Base-by-base conservation (phyloP, 106 monocot species). In the Allium cepa region DNA sequence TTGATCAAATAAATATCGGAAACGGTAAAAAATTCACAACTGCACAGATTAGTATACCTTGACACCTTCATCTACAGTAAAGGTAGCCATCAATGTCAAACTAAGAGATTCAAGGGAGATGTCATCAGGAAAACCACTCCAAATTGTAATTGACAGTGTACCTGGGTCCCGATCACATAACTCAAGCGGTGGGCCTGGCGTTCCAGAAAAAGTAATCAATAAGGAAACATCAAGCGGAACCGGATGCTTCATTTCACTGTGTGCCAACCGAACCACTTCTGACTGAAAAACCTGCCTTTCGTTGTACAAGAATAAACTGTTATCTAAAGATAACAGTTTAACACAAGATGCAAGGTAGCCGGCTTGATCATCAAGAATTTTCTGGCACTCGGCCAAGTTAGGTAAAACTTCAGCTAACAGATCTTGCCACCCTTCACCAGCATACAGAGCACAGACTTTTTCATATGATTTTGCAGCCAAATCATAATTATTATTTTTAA, bases 111-210 rank as follows among this genome's bases (percentile, higher is more conserved):
- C 89, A 15, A 97, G 84, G 69, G 82, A 71, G 53, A 97, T 97
- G 66, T 92, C 87, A 83, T 90, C 87, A 72, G 97, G 92, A 81
- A 97, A 97, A 14, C 92, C 92, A 77, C 92, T 97, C 97, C 97
- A 97, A 3, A 97, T 81, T 47, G 82, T 80, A 50, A 97, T 88
- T 36, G 83, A 80, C 62, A 97, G 48, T 62, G 75, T 82, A 26
- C 97, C 97, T 64, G 92, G 86, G 49, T 97, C 97, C 56, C 89
- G 84, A 76, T 97, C 92, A 83, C 92, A 86, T 64, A 97, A 71
- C 65, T 97, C 89, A 56, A 89, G 83, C 67, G 88, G 88, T 61
- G 86, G 92, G 18, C 92, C 89, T 58, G 82, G 86, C 67, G 80
- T 87, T 69, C 97, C 97, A 71, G 88, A 87, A 81, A 99, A 99